Base-by-base conservation (phyloP, 2,329 filamentous ascomycete species). In the Ophiostoma pallidulum region DNA sequence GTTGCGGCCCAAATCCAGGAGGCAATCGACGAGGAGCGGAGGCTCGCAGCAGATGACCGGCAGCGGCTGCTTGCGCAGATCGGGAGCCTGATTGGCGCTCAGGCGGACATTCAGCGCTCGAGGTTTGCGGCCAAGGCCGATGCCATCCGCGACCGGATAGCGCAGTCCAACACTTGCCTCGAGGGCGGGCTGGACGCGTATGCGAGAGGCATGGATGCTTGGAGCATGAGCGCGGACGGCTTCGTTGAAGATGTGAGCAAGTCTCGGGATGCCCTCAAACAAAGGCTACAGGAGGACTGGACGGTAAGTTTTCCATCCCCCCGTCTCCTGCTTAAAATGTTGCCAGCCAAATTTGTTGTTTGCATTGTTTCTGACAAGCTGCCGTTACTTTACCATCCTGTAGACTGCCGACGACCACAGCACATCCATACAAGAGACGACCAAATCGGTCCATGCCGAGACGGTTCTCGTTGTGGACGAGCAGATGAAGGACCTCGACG, bases 401-500 rank as follows among this genome's bases (percentile, higher is more conserved):
- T 54, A 85, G 80, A 65, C 70, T 26, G 87, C 91, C 32, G 86
- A 87, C 57, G 75, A 84, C 49, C 83, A 86, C 59, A 94, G 89
- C 57, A 80, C 74, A n/a, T 82, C 84, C 6, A 91, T 98, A 57
- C 86, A 91, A 56, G 75, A 77, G 8, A 86, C 86, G 0, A 90
- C 91, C 0, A 84, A 86, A 57, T 86, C 86, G 3, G 89, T 97
- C 1, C 90, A 98, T 56, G 84, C 85, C 29, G 86, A 94, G 65
- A 96, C 91, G 0, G 80, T 95, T 26, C 82, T 83, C 7, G 91
- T 94, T 49, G 90, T 97, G 12, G 86, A 91, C 59, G 82, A 85
- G 49, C 92, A 98, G 66, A 86, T 94, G 68, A 75, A 78, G 48
- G 86, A 94, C 56, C 84, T 98, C 60, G 83, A 86, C 51, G 76